Conservation (phyloP, 371 early-diverging fungal genomes). For the Mucor saturninus region DNA sequence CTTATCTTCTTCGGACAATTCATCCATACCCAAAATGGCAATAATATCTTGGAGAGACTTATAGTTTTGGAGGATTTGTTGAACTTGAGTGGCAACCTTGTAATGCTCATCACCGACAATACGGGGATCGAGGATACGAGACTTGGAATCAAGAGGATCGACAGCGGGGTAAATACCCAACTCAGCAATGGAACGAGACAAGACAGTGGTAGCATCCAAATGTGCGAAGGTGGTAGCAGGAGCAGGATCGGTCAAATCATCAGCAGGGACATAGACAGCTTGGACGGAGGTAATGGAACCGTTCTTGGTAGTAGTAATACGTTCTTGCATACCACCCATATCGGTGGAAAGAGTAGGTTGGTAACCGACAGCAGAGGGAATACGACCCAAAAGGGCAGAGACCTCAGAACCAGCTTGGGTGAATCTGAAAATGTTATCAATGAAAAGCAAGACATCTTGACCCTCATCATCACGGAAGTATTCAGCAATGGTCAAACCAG, state of each 20-base stretch:
- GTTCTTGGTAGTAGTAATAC: constrained; percentile 99
- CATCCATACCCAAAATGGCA: constrained; percentile 96
- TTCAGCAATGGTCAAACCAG: constrained; percentile 98
- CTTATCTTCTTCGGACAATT: constrained; percentile 97
- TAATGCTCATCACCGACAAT: constrained; percentile 95
- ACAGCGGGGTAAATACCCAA: constrained; percentile 99
- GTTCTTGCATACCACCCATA: constrained; percentile 98
- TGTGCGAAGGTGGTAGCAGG: constrained; percentile 99
- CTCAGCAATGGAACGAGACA: constrained; percentile 97
- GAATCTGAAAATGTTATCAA: constrained; percentile 99
- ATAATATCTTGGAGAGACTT: constrained; percentile 97
- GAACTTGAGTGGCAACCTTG: constrained; percentile 89
- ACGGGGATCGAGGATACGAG: constrained; percentile 95
- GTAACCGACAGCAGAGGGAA: constrained; percentile 99
- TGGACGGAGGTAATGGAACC: constrained; percentile 98
- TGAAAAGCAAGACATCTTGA: constrained; percentile 98
- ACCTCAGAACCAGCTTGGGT: constrained; percentile 94
- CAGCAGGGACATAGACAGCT: constrained; percentile 98
- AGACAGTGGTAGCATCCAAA: constrained; percentile 98
- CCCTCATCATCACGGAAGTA: constrained; percentile 99
- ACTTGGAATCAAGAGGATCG: constrained; percentile 97
- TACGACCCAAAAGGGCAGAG: constrained; percentile 98
- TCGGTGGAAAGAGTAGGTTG: constrained; percentile 96
- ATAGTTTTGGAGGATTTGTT: constrained; percentile 94
- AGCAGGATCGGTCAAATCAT: constrained; percentile 99